Evolutionary conservation across 2,329 filamentous ascomycete species (phyloP).

Genomic region (Dendryphion nanum): DNA sequence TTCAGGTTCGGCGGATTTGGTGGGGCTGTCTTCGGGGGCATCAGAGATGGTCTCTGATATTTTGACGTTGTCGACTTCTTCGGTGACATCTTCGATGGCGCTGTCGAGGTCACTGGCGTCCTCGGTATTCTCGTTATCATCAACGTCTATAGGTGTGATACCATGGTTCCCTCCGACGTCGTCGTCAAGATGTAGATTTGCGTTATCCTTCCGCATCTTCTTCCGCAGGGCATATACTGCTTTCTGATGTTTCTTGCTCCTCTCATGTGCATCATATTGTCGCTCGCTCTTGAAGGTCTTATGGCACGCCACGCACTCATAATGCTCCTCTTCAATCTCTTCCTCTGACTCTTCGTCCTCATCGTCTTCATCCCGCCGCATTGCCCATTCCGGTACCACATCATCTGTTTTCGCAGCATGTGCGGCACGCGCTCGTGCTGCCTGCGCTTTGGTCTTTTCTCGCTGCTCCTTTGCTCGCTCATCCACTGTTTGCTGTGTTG

Average conservation of each 20-base stretch:
- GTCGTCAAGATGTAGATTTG: conserved; percentile 51
- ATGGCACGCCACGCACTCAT: conserved; percentile 62
- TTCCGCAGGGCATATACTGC: conserved; percentile 74
- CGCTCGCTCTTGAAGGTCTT: conserved; percentile 84
- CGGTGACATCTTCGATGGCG: conserved; percentile 19
- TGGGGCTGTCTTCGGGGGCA: not conserved
- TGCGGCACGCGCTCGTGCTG: conserved; percentile 75
- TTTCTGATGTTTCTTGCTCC: conserved; percentile 94
- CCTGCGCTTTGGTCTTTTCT: conserved; percentile 78
- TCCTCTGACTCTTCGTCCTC: conserved; percentile 55
- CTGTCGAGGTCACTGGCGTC: conserved; percentile 3
- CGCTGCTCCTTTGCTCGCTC: conserved; percentile 77
- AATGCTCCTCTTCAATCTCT: conserved; percentile 51
- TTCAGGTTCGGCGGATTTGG: conserved; percentile 4
- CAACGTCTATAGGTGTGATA: conserved; percentile 31
- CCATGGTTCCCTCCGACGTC: conserved; percentile 34
- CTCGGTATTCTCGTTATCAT: conserved; percentile 16
- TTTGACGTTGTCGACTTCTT: conserved; percentile 1
- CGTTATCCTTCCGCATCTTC: conserved; percentile 81
- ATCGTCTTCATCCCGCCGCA: conserved; percentile 56
- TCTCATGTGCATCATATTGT: conserved; percentile 87
- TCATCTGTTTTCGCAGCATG: conserved; percentile 72
- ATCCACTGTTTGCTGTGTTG: conserved; percentile 73
- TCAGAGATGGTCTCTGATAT: conserved; percentile 13
- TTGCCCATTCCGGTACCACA: conserved; percentile 73